These are phyloP conservation scores for Athelia sp. DNA, from an alignment of 1,284 basidiomycete species.

Conservation along the genomic window DNA sequence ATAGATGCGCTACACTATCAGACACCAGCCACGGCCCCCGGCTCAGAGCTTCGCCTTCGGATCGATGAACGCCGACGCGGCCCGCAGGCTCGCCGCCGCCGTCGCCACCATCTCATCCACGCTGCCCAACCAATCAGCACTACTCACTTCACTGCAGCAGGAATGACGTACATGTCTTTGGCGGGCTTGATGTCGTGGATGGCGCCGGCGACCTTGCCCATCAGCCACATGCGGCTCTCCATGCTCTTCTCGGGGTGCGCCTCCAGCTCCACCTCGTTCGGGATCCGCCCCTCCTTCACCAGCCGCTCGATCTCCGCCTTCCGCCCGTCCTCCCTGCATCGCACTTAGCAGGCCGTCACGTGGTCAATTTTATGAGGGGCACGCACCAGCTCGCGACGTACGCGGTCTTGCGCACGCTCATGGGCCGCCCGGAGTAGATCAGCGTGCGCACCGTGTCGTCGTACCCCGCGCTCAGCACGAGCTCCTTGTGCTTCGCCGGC, in stretches of 20 bases:
- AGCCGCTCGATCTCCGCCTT: constrained; percentile 56
- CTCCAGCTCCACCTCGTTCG: constrained; percentile 70
- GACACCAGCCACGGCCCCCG: too few species aligned
- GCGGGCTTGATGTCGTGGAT: constrained; percentile 80
- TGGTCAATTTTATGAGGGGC: background rate
- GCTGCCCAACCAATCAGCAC: constrained; percentile 22
- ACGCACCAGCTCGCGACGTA: constrained; percentile 67
- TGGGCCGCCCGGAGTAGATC: constrained; percentile 81
- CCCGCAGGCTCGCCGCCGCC: constrained; percentile 42
- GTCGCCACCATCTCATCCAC: constrained; percentile 68
- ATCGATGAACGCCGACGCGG: constrained; percentile 27
- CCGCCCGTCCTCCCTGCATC: constrained; percentile 52
- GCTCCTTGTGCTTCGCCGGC: constrained; percentile 76
- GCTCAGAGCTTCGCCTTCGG: constrained; percentile 40
- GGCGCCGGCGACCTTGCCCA: constrained; percentile 82
- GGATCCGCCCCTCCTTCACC: constrained; percentile 65
- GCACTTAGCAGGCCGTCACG: background rate
- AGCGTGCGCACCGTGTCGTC: constrained; percentile 71
- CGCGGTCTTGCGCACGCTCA: constrained; percentile 75
- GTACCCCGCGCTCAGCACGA: constrained; percentile 58
- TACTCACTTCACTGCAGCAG: background rate
- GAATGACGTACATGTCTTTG: constrained; percentile 63
- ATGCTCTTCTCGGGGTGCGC: constrained; percentile 65
- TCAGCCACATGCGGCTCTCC: constrained; percentile 64
- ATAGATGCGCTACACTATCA: too few species aligned